Evolutionary conservation across 768 basidiomycete genomes (phyloP), one percentile per base, ranked within the genome.

Genomic region (Coprinopsis sp.): DNA sequence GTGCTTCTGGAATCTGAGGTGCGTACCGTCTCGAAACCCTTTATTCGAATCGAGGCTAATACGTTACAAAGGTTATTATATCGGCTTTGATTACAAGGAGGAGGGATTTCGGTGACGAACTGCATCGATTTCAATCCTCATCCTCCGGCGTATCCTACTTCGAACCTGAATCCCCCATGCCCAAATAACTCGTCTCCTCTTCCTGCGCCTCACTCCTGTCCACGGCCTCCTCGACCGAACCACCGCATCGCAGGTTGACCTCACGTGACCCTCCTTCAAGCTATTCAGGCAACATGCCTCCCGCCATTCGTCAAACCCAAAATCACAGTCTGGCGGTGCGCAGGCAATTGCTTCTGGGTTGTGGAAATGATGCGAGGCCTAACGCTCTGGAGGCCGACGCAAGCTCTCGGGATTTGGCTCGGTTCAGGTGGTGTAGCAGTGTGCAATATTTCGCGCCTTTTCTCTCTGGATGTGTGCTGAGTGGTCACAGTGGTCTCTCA

Each of bases 341-440:
- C 71, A 87, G 62, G 79, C 78, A 24, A 73, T 81, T 16, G 2
- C 68, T 66, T 43, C 37, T 85, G 11, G 81, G 75, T 59, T 88
- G 86, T 51, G 86, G 86, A 11, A 65, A 69, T 18, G 63, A 70
- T 23, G 76, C 82, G 2, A 63, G 69, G 37, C 62, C 69, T 2
- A 84, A 79, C 1, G 51, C 68, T 4, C 64, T 76, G 30, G 69
- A 78, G 36, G 82, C 74, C 2, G 56, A 72, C 37, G 83, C 76
- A 12, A 80, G 78, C 46, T 80, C 84, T 1, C 83, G 82, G 4
- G 79, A 78, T 59, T 49, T 51, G 1, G 46, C 86, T 13, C 62
- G 67, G 4, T 76, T 86, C 53, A 59, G 70, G 48, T 87, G 85
- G 84, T n/a, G n/a, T n/a, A 14, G 78, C 24, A 52, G 57, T 29